Percentiles rank a stretch among this genome's conserved stretches.
These are phyloP conservation scores for Sporothrix dimorphospora DNA, from an alignment of 2,329 filamentous ascomycete genomes.

Conservation along the genomic window DNA sequence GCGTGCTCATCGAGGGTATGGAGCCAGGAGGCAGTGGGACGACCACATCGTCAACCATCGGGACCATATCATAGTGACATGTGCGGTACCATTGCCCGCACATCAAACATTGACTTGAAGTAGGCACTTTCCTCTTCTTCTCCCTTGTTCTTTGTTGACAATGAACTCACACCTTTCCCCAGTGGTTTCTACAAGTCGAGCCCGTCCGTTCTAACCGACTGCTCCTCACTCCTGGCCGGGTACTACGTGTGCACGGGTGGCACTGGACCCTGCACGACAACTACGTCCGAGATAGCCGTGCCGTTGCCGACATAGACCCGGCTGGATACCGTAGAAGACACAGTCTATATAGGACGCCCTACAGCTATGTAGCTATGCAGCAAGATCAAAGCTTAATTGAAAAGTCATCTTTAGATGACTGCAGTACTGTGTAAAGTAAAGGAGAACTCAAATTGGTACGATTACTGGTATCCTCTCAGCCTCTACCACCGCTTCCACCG, in stretches of 20 bases:
- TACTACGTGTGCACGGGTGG: background rate
- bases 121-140: background rate
- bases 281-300: background rate
- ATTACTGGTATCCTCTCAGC: background rate
- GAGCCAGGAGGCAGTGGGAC: conserved; percentile 7
- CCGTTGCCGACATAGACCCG: background rate
- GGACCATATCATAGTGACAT: background rate
- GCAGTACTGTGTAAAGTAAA: background rate
- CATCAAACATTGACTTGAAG: background rate
- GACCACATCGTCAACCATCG: background rate
- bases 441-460: background rate
- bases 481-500: background rate
- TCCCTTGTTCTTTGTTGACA: background rate
- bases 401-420: background rate
- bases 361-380: background rate
- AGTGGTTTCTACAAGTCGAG: background rate
- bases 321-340: background rate
- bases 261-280: background rate
- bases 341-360: background rate
- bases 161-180: background rate
- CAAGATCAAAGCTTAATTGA: background rate
- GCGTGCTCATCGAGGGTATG: conserved; percentile 2
- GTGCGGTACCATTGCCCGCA: background rate
- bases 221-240: background rate
- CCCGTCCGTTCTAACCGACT: background rate